A percentile compares a stretch with the other conserved stretches of the same genome.
These are phyloP conservation scores for Lipomyces starkeyi DNA, from an alignment of 805 yeast genomes.

Conservation along the genomic window DNA sequence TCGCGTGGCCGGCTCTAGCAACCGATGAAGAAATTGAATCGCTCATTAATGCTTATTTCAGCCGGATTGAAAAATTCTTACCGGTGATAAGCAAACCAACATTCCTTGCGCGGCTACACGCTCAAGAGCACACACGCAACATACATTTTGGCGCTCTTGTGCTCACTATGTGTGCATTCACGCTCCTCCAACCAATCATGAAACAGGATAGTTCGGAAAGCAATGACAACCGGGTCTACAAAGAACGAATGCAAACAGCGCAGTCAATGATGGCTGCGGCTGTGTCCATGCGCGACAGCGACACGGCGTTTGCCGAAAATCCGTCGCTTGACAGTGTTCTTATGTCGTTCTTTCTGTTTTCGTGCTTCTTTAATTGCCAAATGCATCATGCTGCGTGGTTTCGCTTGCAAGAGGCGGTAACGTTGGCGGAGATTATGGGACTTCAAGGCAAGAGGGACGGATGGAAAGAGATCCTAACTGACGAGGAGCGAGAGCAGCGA, in stretches of 20 bases:
- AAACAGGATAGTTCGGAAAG: neutral
- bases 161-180: constrained; percentile 18
- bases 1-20: neutral
- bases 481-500: constrained; percentile 9
- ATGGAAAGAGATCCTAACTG: constrained; percentile 11
- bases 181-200: constrained; percentile 11
- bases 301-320: constrained; percentile 4
- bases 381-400: constrained; percentile 25
- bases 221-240: constrained; percentile 6
- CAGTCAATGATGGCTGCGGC: constrained; percentile 10
- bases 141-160: constrained; percentile 17
- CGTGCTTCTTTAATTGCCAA: constrained; percentile 16
- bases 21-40: neutral
- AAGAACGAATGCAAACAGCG: constrained; percentile 11
- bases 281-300: constrained; percentile 12
- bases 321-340: constrained; percentile 17
- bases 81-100: constrained; percentile 7
- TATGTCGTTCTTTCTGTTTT: constrained; percentile 18
- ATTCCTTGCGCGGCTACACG: constrained; percentile 12
- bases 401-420: constrained; percentile 23
- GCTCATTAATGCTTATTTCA: constrained; percentile 1
- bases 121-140: constrained; percentile 11
- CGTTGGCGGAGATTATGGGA: constrained; percentile 22
- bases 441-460: constrained; percentile 7
- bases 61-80: constrained; percentile 3